phyloP scores from a whole-genome alignment of 2,329 filamentous ascomycete species.

The Tolypocladium guangdongense region DNA sequence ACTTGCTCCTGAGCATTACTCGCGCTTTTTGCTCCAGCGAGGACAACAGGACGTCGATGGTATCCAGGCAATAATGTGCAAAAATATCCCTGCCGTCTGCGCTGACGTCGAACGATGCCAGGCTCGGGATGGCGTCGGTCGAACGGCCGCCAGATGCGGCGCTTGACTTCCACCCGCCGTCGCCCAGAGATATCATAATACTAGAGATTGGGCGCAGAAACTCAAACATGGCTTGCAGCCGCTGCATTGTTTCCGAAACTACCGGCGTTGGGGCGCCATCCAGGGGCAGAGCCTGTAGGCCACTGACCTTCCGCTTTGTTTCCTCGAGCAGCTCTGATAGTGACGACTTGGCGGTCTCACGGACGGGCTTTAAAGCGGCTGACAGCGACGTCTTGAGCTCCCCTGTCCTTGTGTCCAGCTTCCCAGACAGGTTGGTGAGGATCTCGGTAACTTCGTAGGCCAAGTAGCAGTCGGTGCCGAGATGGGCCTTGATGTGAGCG shows the following conservation, averaged over 20 bases:
- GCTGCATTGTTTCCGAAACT: constrained; percentile 74
- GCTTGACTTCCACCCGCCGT: constrained; percentile 72
- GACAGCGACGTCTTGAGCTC: constrained; percentile 76
- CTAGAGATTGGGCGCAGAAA: constrained; percentile 80
- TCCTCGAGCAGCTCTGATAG: constrained; percentile 77
- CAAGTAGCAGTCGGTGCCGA: constrained; percentile 86
- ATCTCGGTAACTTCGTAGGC: constrained; percentile 94
- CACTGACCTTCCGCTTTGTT: constrained; percentile 57
- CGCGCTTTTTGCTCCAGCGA: constrained; percentile 67
- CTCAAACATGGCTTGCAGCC: constrained; percentile 75
- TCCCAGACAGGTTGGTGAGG: constrained; percentile 66
- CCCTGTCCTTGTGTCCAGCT: constrained; percentile 71
- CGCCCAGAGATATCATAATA: constrained; percentile 83
- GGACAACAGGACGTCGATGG: constrained; percentile 68
- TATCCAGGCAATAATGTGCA: constrained; percentile 80
- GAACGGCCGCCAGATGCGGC: constrained; percentile 40
- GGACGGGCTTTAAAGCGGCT: constrained; percentile 77
- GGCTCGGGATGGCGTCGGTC: constrained; percentile 55
- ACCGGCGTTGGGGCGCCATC: constrained; percentile 73
- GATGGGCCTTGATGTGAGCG: constrained; percentile 73
- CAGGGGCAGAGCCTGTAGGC: constrained; percentile 56
- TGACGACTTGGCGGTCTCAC: constrained; percentile 84
- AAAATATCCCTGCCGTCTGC: constrained; percentile 84
- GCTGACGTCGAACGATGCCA: constrained; percentile 74
- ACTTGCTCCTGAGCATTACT: constrained; percentile 63